These are phyloP conservation scores for Microsporum canis DNA, from an alignment of 2,329 filamentous ascomycete genomes.

Conservation along the genomic window DNA sequence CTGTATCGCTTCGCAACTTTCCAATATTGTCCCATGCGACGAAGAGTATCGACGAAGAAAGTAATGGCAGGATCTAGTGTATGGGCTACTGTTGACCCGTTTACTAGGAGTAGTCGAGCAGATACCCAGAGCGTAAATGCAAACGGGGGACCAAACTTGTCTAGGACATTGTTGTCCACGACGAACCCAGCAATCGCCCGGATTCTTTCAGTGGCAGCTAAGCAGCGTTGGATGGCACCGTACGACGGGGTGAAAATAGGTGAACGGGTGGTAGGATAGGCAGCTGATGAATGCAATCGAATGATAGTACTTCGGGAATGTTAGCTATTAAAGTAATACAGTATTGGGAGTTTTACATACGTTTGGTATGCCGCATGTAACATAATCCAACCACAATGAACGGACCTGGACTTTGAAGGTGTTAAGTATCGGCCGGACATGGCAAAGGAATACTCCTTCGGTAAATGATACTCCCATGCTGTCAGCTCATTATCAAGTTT, in stretches of 20 bases:
- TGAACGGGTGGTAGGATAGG: slow-evolving; percentile 79
- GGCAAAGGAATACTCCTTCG: slow-evolving; percentile 59
- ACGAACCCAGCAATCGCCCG: slow-evolving; percentile 69
- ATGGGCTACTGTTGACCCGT: slow-evolving; percentile 79
- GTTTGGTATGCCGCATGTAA: slow-evolving; percentile 84
- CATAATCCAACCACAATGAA: slow-evolving; percentile 82
- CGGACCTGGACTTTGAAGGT: slow-evolving; percentile 51
- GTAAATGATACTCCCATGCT: slow-evolving; percentile 73
- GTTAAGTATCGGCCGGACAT: slow-evolving; percentile 72
- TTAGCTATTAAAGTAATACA: neutral
- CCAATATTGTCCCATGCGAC: slow-evolving; percentile 73
- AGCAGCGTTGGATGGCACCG: slow-evolving; percentile 70
- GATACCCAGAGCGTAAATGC: slow-evolving; percentile 90
- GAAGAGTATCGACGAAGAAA: slow-evolving; percentile 70
- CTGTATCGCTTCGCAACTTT: slow-evolving; percentile 76
- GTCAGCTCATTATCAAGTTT: slow-evolving; percentile 70
- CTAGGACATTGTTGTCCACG: slow-evolving; percentile 59
- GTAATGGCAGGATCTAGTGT: slow-evolving; percentile 68
- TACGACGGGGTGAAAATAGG: slow-evolving; percentile 84
- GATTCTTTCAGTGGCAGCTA: slow-evolving; percentile 72
- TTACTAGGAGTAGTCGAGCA: slow-evolving; percentile 73
- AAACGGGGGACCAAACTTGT: slow-evolving; percentile 77
- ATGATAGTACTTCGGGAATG: slow-evolving; percentile 55
- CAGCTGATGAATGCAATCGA: slow-evolving; percentile 79
- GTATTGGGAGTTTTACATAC: slow-evolving; percentile 30